phyloP scores from a whole-genome alignment of 352 stramenopile genomes.

The Vaucheria bursata region DNA sequence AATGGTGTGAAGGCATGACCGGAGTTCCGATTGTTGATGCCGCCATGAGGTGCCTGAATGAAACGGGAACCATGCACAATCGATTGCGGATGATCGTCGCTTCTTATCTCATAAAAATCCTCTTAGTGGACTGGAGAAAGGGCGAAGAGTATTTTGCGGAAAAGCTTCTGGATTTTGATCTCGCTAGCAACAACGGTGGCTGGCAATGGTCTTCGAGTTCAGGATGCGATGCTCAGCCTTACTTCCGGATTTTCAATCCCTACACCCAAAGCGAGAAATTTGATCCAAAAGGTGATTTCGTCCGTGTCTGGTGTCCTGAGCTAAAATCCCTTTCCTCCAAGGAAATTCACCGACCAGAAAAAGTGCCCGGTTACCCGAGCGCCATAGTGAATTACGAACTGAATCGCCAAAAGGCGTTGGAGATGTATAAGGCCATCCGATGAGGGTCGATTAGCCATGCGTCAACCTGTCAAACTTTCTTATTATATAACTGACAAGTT shows the following conservation, averaged over 20 bases:
- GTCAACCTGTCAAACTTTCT: too few relatives aligned
- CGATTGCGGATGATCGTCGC: not conserved
- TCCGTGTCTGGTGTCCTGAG: too few relatives aligned
- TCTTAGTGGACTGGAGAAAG: not conserved
- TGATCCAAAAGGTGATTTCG: too few relatives aligned
- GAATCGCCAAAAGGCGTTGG: too few relatives aligned
- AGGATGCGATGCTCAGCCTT: not conserved
- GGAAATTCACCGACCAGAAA: too few relatives aligned
- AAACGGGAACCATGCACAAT: not conserved
- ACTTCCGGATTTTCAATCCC: not conserved
- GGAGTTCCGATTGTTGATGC: not conserved
- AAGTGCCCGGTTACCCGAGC: too few relatives aligned
- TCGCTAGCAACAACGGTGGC: not conserved
- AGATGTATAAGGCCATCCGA: too few relatives aligned
- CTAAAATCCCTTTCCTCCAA: too few relatives aligned
- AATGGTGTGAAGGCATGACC: not conserved
- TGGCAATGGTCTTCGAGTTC: not conserved
- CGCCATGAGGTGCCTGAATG: not conserved
- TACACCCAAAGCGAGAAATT: not conserved
- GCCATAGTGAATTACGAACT: too few relatives aligned
- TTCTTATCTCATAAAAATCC: not conserved
- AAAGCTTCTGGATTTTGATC: not conserved
- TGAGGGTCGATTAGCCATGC: too few relatives aligned
- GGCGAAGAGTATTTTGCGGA: not conserved
- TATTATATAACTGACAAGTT: too few relatives aligned